Conservation (phyloP, 1,284 basidiomycete species). For the Athelia psychrophila region DNA sequence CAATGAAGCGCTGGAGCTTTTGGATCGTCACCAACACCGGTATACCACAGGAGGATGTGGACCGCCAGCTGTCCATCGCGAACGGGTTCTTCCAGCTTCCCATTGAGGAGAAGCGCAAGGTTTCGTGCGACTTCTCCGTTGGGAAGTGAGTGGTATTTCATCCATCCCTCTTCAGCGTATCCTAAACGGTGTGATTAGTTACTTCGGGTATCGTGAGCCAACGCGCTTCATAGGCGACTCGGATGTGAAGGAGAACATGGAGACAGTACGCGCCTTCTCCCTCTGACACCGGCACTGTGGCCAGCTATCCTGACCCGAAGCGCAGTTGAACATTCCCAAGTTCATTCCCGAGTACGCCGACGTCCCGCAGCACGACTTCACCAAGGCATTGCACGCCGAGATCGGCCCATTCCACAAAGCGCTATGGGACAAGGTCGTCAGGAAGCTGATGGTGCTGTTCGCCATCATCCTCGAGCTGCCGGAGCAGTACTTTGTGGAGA, state of each 20-base stretch:
- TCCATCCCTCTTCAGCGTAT: neutral
- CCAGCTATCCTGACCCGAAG: neutral
- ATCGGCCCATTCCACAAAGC: slow-evolving; percentile 21
- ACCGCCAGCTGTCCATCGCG: slow-evolving; percentile 20
- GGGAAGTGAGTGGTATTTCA: slow-evolving; percentile 18
- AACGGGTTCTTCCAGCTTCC: slow-evolving; percentile 23
- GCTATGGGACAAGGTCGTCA: slow-evolving; percentile 17
- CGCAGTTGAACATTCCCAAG: slow-evolving; percentile 22
- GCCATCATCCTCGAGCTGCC: slow-evolving; percentile 26
- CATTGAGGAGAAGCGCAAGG: slow-evolving; percentile 21
- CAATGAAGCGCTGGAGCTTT: slow-evolving; percentile 20
- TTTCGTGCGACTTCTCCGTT: slow-evolving; percentile 16
- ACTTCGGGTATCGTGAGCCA: slow-evolving; percentile 23
- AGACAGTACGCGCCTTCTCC: slow-evolving; percentile 12
- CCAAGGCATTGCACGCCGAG: slow-evolving; percentile 14
- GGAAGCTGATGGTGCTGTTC: slow-evolving; percentile 19
- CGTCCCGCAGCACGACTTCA: slow-evolving; percentile 17
- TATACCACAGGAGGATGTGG: slow-evolving; percentile 19
- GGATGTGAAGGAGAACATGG: slow-evolving; percentile 23
- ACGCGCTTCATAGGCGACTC: slow-evolving; percentile 17
- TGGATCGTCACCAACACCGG: slow-evolving; percentile 22
- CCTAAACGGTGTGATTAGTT: slow-evolving; percentile 9
- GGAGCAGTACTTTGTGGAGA: slow-evolving; percentile 22
- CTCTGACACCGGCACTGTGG: neutral
- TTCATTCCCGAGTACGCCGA: slow-evolving; percentile 14